phyloP scores from a whole-genome alignment of 257 asterid species.

The Nicotiana undulata region DNA sequence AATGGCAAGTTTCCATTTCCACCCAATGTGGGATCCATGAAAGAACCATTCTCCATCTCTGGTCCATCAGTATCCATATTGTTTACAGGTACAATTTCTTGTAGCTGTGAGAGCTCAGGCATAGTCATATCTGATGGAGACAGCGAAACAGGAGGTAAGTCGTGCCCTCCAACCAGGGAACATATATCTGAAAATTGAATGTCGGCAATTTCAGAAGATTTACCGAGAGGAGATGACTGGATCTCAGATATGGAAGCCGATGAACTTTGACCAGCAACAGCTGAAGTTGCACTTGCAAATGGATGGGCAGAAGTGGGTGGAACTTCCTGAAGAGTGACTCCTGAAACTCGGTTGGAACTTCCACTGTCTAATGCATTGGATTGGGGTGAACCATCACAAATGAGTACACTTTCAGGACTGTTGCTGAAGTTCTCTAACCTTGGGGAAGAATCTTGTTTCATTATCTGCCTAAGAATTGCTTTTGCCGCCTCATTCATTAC shows the following conservation, averaged over 20 bases:
- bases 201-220: slow-evolving; percentile 21
- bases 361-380: slow-evolving; percentile 28
- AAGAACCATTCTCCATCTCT: slow-evolving; percentile 19
- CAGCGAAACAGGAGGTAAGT: slow-evolving; percentile 23
- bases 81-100: slow-evolving; percentile 30
- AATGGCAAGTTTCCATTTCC: slow-evolving; percentile 24
- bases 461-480: slow-evolving; percentile 59
- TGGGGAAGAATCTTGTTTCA: slow-evolving; percentile 50
- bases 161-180: slow-evolving; percentile 30
- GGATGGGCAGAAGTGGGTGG: slow-evolving; percentile 26
- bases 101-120: slow-evolving; percentile 36
- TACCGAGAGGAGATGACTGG: slow-evolving; percentile 26
- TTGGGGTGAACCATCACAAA: slow-evolving; percentile 25
- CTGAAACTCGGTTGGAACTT: slow-evolving; percentile 33
- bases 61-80: slow-evolving; percentile 35
- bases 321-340: slow-evolving; percentile 69
- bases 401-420: slow-evolving; percentile 36
- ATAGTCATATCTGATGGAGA: slow-evolving; percentile 31
- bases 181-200: slow-evolving; percentile 17
- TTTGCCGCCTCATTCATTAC: slow-evolving; percentile 72
- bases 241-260: slow-evolving; percentile 28
- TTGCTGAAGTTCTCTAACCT: slow-evolving; percentile 44
- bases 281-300: slow-evolving; percentile 21
- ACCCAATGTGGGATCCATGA: slow-evolving; percentile 32
- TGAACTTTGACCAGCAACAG: slow-evolving; percentile 16